Base-by-base conservation (phyloP, 169 alveolate genomes). In the Eimeria praecox region DNA sequence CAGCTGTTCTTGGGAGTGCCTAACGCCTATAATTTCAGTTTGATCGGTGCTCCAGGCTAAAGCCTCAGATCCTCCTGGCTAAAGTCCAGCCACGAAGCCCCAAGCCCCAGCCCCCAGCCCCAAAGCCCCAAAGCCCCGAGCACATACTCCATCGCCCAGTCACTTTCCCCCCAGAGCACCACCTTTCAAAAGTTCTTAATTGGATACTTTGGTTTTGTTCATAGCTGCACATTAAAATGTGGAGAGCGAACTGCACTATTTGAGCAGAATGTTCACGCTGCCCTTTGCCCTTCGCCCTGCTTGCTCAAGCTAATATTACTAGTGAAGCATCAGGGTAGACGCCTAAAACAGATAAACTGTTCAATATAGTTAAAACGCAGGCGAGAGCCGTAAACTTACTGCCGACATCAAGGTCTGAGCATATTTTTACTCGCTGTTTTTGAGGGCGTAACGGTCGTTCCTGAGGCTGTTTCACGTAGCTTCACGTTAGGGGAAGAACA, bases 41-140 rank as follows among this genome's bases (percentile, higher is more conserved):
- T 20, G 42, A 3, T 35, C 33, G 54, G 33, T 73, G 12, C 52
- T 30, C 80, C 2, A 33, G 80, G 49, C 6, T 35, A 35, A 33
- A 33, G 30, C 80, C 49, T 0, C 46, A 10, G 80, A 35, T 3
- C 46, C 20, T 69, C 10, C 80, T n/a, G 27, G 46, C 80, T 0
- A 14, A 8, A 24, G 27, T 30, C 35, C 75, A 27, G 38, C 35
- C 20, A 12, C 12, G 20, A 3, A 54, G 64, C 44, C 78, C 44
- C 46, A 66, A n/a, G 78, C 52, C 30, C 82, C 52, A 71, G 38
- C 52, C 82, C 82, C 83, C 83, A 73, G 38, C 18, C 83, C 83
- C 83, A 12, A 73, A 35, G 83, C 83, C 52, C 83, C 83, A 71
- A 35, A 38, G 52, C 54, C 52, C 82, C 52, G 30, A 73, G 38